Evolutionary conservation across 371 early-diverging fungal species (phyloP).

Genomic region (Mortierella sp.): DNA sequence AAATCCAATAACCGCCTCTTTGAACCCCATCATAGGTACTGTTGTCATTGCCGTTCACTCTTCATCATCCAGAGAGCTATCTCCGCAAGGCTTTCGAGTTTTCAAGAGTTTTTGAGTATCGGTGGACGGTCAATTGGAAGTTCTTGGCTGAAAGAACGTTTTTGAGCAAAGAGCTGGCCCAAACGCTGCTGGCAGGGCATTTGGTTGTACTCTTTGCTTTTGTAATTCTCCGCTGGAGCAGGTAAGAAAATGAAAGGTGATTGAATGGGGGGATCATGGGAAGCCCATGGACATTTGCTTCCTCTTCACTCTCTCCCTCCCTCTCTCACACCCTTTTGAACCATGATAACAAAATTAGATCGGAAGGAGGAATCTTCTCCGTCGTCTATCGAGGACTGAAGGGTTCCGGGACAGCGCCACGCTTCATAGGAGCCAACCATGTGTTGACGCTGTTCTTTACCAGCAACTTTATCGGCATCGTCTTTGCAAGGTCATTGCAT

Average conservation of each 20-base stretch:
- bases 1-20: not conserved
- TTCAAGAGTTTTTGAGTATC: conserved; percentile 81
- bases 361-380: conserved; percentile 63
- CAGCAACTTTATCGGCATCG: conserved; percentile 87
- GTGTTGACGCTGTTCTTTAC: conserved; percentile 78
- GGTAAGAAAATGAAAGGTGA: conserved; percentile 38
- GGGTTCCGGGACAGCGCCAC: conserved; percentile 20
- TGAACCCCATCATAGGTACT: conserved; percentile 54
- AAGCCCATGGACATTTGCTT: too few relatives aligned
- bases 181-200: conserved; percentile 70
- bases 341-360: conserved; percentile 48
- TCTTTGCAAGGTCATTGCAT: conserved; percentile 90
- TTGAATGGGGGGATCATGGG: too few relatives aligned
- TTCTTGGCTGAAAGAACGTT: conserved; percentile 80
- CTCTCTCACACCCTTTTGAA: too few relatives aligned
- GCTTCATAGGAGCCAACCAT: conserved; percentile 58
- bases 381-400: conserved; percentile 59
- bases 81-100: conserved; percentile 87
- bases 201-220: conserved; percentile 68
- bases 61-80: conserved; percentile 69
- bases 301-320: too few relatives aligned
- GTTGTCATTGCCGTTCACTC: conserved; percentile 80
- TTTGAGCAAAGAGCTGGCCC: conserved; percentile 66
- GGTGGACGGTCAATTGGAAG: conserved; percentile 97
- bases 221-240: conserved; percentile 64